Evolutionary conservation across 2,329 filamentous ascomycete genomes (phyloP).

Genomic region (Claviceps pusilla): DNA sequence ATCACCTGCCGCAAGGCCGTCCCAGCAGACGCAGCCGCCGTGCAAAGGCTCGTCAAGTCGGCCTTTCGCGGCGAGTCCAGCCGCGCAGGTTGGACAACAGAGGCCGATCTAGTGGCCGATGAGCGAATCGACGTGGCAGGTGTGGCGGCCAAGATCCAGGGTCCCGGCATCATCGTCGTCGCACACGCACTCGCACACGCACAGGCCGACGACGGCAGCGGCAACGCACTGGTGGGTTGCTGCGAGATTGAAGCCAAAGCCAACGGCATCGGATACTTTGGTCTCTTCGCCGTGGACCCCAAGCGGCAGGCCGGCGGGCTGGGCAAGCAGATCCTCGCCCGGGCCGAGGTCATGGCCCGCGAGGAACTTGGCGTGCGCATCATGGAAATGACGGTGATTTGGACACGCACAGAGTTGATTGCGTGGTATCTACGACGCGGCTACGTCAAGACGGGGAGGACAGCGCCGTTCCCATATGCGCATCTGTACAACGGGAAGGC

Average conservation of each 20-base stretch:
- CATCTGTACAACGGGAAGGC: conserved; percentile 21
- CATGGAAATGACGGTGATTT: conserved; percentile 32
- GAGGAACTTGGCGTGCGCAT: conserved; percentile 16
- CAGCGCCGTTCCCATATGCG: conserved; percentile 26
- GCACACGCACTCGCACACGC: conserved; percentile 17
- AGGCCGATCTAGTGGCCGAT: conserved; percentile 28
- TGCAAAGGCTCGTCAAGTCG: conserved; percentile 25
- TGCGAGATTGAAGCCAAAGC: conserved; percentile 24
- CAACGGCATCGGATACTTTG: conserved; percentile 25
- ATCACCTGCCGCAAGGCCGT: conserved; percentile 23
- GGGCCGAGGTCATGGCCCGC: conserved; percentile 25
- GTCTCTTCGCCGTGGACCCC: conserved; percentile 33
- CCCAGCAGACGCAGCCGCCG: conserved; percentile 14
- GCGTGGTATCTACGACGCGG: conserved; percentile 30
- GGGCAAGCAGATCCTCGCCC: conserved; percentile 24
- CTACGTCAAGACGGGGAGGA: conserved; percentile 25
- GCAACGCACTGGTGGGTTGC: conserved; percentile 22
- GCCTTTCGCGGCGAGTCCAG: conserved; percentile 29
- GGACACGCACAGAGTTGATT: conserved; percentile 27
- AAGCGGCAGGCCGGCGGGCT: conserved; percentile 27
- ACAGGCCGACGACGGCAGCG: neutral
- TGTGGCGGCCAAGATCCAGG: conserved; percentile 24
- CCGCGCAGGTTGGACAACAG: conserved; percentile 31
- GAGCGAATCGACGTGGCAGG: conserved; percentile 26
- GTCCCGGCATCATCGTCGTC: conserved; percentile 24